phyloP scores from a whole-genome alignment of 2,329 filamentous ascomycete genomes.

The Teratosphaeria destructans region DNA sequence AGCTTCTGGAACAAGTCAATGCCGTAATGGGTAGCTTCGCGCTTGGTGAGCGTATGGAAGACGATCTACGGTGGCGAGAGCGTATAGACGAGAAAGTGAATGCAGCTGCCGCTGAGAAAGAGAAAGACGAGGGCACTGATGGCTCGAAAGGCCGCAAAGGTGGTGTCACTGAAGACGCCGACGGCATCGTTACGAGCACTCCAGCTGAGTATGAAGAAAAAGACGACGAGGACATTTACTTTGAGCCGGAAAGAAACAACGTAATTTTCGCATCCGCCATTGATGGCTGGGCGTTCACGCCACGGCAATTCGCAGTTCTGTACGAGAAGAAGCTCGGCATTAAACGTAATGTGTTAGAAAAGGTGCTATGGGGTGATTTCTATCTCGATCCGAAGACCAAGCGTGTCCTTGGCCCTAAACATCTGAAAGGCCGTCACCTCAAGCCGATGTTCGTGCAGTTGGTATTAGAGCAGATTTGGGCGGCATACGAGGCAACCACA shows the following conservation, averaged over 20 bases:
- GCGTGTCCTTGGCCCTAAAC: slow-evolving; percentile 78
- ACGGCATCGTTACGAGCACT: slow-evolving; percentile 39
- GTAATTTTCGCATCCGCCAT: slow-evolving; percentile 97
- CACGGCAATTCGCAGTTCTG: slow-evolving; percentile 81
- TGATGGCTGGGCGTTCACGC: slow-evolving; percentile 98
- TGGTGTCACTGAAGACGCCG: slow-evolving; percentile 44
- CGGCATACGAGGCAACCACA: slow-evolving; percentile 81
- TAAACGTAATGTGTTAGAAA: slow-evolving; percentile 77
- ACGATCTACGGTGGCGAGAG: slow-evolving; percentile 92
- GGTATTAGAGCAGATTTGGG: slow-evolving; percentile 92
- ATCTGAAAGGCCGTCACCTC: slow-evolving; percentile 79
- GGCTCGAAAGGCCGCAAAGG: slow-evolving; percentile 31
- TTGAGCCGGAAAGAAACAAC: slow-evolving; percentile 95
- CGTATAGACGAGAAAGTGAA: slow-evolving; percentile 77
- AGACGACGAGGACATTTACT: slow-evolving; percentile 95
- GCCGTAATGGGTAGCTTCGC: slow-evolving; percentile 96
- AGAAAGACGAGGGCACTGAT: slow-evolving; percentile 20
- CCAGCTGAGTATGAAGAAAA: slow-evolving; percentile 67
- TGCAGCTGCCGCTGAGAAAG: slow-evolving; percentile 43
- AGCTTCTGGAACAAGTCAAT: slow-evolving; percentile 90
- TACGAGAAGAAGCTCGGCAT: slow-evolving; percentile 98
- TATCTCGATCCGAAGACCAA: slow-evolving; percentile 97
- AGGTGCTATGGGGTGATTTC: slow-evolving; percentile 92
- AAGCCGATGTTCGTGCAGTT: slow-evolving; percentile 98
- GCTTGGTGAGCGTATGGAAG: slow-evolving; percentile 96